Evolutionary conservation across 805 yeast species (phyloP).

Genomic region (Candida verbasci): DNA sequence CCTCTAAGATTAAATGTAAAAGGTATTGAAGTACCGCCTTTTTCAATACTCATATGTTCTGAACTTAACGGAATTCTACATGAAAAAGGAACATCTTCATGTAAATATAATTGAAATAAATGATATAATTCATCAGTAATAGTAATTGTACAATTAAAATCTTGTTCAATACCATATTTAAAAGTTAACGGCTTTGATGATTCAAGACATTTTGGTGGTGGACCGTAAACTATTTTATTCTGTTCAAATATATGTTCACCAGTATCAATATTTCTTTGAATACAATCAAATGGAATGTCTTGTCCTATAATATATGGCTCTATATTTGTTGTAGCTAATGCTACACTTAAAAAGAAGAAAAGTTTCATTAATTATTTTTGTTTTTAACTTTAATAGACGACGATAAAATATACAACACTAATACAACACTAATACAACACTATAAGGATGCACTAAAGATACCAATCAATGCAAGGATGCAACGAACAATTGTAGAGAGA

Average conservation of each 20-base stretch:
- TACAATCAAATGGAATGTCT: conserved; percentile 52
- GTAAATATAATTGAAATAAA: conserved; percentile 68
- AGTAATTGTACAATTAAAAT: conserved; percentile 55
- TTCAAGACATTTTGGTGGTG: conserved; percentile 63
- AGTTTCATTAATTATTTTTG: conserved; percentile 6
- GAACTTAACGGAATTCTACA: conserved; percentile 57
- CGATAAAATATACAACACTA: too few relatives aligned
- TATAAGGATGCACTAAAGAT: too few relatives aligned
- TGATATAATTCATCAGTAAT: conserved; percentile 66
- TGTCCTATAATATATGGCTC: conserved; percentile 39
- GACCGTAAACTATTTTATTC: conserved; percentile 52
- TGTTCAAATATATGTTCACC: conserved; percentile 71
- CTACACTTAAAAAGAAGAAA: conserved; percentile 1
- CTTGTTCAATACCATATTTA: conserved; percentile 47
- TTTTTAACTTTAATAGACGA: too few relatives aligned
- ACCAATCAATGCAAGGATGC: too few relatives aligned
- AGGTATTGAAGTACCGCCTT: conserved; percentile 50
- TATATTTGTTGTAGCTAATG: conserved; percentile 24
- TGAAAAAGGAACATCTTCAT: conserved; percentile 72
- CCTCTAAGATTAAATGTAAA: conserved; percentile 64
- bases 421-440: too few relatives aligned
- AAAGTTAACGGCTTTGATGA: conserved; percentile 58
- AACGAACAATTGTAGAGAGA: too few relatives aligned
- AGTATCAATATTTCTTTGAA: conserved; percentile 61
- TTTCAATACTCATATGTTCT: conserved; percentile 36